Evolutionary conservation across 192 early-diverging fungal genomes (phyloP), one percentile per base, ranked within the genome.

Genomic region (Cetraspora pellucida): DNA sequence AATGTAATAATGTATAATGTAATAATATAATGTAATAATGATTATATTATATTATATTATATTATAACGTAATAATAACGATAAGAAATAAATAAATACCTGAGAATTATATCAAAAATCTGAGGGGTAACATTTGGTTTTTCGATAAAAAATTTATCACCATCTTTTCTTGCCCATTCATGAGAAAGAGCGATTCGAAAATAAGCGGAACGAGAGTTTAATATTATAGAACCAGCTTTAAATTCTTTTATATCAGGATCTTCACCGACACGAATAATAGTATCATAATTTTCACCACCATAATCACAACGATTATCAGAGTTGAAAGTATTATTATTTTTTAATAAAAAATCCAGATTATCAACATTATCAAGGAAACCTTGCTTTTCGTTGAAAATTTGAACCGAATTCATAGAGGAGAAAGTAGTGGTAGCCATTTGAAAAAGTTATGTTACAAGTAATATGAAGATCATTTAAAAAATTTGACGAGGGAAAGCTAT

Each of bases 131-230:
- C 28, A 30, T 71, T 71, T 71, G 68, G 68, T 54, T 71, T 71
- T 25, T 71, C 49, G 30, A 71, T 52, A 11, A 19, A n/a, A 30
- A 50, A 71, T 49, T 49, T 16, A 71, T 54, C 68, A 23, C 25
- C 25, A 43, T 71, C 68, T 71, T 71, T 71, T 54, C 49, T 71
- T 17, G 68, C 68, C 68, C 68, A 71, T 52, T 47, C 49, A 71
- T 25, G 25, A 0, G 68, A 71, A 10, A 71, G 46, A 54, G 68
- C 68, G 16, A 37, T 54, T 10, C 49, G 68, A 71, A 71, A 71
- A 54, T 71, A 71, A 10, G 44, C 21, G 49, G 46, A 71, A 52
- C 68, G 45, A 54, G 46, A 52, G 17, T 19, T 49, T 3, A 71
- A 50, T 11, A 71, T 50, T 17, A 50, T 47, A 8, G 68, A 71